Evolutionary conservation across 2,329 filamentous ascomycete species (phyloP).

Genomic region (Aspergillus fumigatus): DNA sequence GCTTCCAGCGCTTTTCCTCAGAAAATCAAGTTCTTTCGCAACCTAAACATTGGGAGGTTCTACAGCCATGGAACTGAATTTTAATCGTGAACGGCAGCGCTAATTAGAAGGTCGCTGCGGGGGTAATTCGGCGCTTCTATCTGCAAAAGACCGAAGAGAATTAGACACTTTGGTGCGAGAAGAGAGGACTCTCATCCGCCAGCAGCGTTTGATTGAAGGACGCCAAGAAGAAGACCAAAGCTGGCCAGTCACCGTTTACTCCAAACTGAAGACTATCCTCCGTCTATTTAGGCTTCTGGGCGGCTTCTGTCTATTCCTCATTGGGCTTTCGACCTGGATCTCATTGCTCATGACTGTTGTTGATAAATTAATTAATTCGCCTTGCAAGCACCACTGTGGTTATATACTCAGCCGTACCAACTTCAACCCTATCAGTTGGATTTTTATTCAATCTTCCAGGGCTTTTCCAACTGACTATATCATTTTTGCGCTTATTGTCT

Average conservation of each 20-base stretch:
- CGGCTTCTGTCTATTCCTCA: slow-evolving; percentile 69
- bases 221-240: slow-evolving; percentile 65
- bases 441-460: slow-evolving; percentile 74
- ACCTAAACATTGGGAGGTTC: slow-evolving; percentile 71
- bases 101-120: slow-evolving; percentile 83
- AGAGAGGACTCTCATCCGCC: slow-evolving; percentile 85
- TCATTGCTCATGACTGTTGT: slow-evolving; percentile 95
- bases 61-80: slow-evolving; percentile 74
- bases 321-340: slow-evolving; percentile 73
- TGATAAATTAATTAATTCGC: slow-evolving; percentile 92
- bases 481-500: slow-evolving; percentile 75
- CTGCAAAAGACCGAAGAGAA: slow-evolving; percentile 82
- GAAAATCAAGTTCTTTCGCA: slow-evolving; percentile 81
- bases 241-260: slow-evolving; percentile 69
- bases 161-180: slow-evolving; percentile 82
- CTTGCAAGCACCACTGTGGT: slow-evolving; percentile 85
- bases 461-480: slow-evolving; percentile 91
- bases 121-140: slow-evolving; percentile 68
- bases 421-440: slow-evolving; percentile 92
- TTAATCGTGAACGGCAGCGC: slow-evolving; percentile 85
- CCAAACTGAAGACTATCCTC: slow-evolving; percentile 75
- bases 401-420: slow-evolving; percentile 86
- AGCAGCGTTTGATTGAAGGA: slow-evolving; percentile 76
- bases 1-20: slow-evolving; percentile 85
- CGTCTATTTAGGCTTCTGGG: slow-evolving; percentile 84